Evolutionary conservation across 352 stramenopile genomes (phyloP), one percentile per base, ranked within the genome.

Genomic region (Blastocystis sp.): DNA sequence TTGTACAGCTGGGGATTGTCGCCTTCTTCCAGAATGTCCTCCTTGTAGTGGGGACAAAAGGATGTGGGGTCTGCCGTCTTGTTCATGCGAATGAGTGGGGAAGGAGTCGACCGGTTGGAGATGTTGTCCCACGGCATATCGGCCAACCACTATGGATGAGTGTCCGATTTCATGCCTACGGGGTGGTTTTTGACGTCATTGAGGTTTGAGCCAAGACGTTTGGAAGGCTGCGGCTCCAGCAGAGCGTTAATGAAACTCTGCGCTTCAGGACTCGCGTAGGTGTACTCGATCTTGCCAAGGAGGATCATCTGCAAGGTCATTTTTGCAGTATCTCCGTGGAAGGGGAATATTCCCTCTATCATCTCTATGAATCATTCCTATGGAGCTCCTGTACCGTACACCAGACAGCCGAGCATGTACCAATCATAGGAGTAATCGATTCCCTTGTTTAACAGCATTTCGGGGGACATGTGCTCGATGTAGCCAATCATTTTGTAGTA

Each of bases 391-490:
- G 19, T 67, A 81, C 71, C 71, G 48, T 81, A 81, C 14, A 81
- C 5, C 14, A 81, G 71, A 81, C 71, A 81, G 10, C 71, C 71
- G 2, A 81, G 45, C 71, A 81, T 81, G 17, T 59, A 81, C 40
- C 34, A 81, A 23, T 81, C 71, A 23, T 81, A 65, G 3, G 45
- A 9, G 17, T 65, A 9, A 9, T 56, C 28, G 17, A 81, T 81
- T 53, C 71, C 71, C 71, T 81, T 81, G 71, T 81, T 81, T 17
- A 81, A 38, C 2, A 81, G 45, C 38, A 64, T 81, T 66, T 81
- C 71, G 14, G 71, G 71, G 17, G 71, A n/a, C 71, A 81, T 62
- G 28, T 4, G 66, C 45, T 81, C 71, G 10, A 59, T 81, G 48
- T 62, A 81, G 11, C 71, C 71, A 10, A 65, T 60, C 28, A 64